Evolutionary conservation across 345 rosid genomes (phyloP), one percentile per base, ranked within the genome.

Genomic region (Conringia planisiliqua): DNA sequence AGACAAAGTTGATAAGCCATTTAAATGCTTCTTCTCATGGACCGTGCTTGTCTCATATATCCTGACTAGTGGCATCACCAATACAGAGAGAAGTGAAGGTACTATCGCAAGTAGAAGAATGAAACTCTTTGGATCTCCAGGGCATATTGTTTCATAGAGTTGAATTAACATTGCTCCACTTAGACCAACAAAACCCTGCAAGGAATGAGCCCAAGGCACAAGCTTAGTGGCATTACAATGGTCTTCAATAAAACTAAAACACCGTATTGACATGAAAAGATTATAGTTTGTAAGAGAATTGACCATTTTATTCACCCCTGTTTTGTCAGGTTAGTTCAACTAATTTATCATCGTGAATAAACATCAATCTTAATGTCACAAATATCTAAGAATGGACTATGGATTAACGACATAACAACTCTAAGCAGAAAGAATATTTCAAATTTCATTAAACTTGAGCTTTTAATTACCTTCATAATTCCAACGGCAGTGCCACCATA

Each of bases 181-280:
- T 72, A 93, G 79, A 70, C 98, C 98, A 32, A 90, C 86, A 87
- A 85, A 90, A 0, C 96, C 97, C 97, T 93, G 80, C 30, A 69
- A 68, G 33, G 16, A 64, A 7, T 5, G 20, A 43, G 11, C 43
- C 6, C 3, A 44, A 35, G 7, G 3, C 52, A 64, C 54, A 35
- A 63, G 6, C 38, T 35, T 60, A 33, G 26, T 51, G 20, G 26
- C 36, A 50, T 66, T 47, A 50, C 42, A 44, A 29, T 43, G 22
- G 4, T 63, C 20, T 38, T 40, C 35, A 40, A 40, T 7, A 12
- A 12, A 40, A 13, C 18, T 18, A 40, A 14, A n/a, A 35, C 10
- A 46, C 22, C 51, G 51, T 33, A 7, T 33, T 7, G 9, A 33
- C 36, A 38, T 38, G 13, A 38, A 10, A 38, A 2, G 10, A 4